phyloP scores from a whole-genome alignment of 805 yeast genomes.

The Ogataea pini region DNA sequence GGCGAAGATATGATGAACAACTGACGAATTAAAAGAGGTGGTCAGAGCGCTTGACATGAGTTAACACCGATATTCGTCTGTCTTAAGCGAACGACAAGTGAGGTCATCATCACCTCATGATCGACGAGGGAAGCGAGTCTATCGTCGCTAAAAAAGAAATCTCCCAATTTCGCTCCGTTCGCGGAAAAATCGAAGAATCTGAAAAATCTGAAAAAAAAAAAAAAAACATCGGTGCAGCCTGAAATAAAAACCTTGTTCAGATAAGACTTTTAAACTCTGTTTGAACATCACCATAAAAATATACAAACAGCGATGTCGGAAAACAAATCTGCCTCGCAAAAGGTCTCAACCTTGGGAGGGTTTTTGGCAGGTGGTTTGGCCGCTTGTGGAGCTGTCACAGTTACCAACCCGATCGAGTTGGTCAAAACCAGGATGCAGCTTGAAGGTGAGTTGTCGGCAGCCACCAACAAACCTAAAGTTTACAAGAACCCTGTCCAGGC shows the following conservation, averaged over 20 bases:
- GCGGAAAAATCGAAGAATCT: neutral
- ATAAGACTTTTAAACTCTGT: neutral
- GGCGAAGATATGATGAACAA: conserved; percentile 23
- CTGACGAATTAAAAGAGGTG: no score
- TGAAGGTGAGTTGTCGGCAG: conserved; percentile 82
- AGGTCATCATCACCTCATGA: no score
- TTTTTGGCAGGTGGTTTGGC: conserved; percentile 91
- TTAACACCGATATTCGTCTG: no score
- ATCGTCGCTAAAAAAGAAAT: neutral
- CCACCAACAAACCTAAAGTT: conserved; percentile 47
- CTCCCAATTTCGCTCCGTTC: neutral
- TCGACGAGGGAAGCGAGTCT: no score
- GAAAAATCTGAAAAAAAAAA: neutral
- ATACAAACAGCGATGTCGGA: conserved; percentile 13
- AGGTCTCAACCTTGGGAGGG: conserved; percentile 70
- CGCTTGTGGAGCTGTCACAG: conserved; percentile 96
- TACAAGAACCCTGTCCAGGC: conserved; percentile 91
- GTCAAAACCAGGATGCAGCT: conserved; percentile 95
- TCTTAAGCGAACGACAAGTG: no score
- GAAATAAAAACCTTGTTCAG: neutral
- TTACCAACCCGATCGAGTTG: conserved; percentile 93
- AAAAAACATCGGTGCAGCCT: neutral
- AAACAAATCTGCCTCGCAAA: conserved; percentile 52
- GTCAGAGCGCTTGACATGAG: no score
- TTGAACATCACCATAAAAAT: neutral